Conservation (phyloP, 371 early-diverging fungal species). For the Coemansia sp. region DNA sequence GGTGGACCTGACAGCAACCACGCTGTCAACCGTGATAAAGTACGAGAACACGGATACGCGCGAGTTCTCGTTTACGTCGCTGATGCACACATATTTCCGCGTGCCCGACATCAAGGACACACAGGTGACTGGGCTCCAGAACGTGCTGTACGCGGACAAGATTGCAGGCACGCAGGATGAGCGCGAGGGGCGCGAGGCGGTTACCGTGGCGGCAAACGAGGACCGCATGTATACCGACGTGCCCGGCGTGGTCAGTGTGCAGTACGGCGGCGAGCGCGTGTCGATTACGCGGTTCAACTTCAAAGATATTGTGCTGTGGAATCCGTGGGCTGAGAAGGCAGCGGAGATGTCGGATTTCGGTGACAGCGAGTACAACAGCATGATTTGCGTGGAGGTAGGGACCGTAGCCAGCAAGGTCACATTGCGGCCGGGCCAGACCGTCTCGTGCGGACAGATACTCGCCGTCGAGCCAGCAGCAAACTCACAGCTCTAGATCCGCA, state of each 20-base stretch:
- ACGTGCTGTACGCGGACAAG: constrained; percentile 72
- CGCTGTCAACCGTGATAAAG: constrained; percentile 65
- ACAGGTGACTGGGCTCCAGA: constrained; percentile 63
- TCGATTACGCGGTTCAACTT: constrained; percentile 62
- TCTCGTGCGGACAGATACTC: constrained; percentile 77
- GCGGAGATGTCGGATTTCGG: constrained; percentile 86
- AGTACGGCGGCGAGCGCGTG: constrained; percentile 52
- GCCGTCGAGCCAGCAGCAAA: constrained; percentile 50
- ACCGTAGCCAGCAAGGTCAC: constrained; percentile 72
- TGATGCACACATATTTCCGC: constrained; percentile 90
- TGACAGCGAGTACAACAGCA: constrained; percentile 74
- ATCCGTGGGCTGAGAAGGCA: constrained; percentile 92
- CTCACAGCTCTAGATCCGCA: background rate
- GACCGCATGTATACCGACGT: constrained; percentile 75
- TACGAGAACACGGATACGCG: constrained; percentile 72
- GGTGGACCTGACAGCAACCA: constrained; percentile 69
- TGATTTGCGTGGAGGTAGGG: constrained; percentile 91
- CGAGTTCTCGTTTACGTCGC: constrained; percentile 77
- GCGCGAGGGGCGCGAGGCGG: constrained; percentile 52
- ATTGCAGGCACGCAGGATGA: constrained; percentile 52
- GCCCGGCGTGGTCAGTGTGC: constrained; percentile 57
- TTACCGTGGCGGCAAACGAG: constrained; percentile 66
- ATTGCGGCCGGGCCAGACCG: constrained; percentile 60
- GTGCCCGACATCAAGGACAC: constrained; percentile 69
- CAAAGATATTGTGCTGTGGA: constrained; percentile 92